Conservation (phyloP, 768 basidiomycete species). For the Amanita pallidorosea region DNA sequence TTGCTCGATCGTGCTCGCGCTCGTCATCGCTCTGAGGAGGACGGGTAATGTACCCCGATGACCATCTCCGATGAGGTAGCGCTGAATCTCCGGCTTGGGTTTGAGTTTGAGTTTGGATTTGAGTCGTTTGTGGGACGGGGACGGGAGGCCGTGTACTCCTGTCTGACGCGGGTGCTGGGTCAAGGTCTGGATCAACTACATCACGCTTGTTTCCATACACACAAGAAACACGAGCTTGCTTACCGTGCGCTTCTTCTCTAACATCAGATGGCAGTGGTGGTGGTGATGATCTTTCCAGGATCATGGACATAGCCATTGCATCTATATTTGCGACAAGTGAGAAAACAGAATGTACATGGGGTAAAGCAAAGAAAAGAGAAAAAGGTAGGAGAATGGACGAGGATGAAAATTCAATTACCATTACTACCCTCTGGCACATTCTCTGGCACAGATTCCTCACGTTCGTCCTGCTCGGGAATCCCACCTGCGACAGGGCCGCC, state of each 20-base stretch:
- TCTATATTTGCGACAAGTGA: background rate
- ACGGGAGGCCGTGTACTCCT: background rate
- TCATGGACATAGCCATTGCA: slow-evolving; percentile 1
- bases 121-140: background rate
- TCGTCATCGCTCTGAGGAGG: slow-evolving; percentile 4
- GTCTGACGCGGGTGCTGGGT: background rate
- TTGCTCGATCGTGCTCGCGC: slow-evolving; percentile 8
- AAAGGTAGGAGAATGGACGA: background rate
- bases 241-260: background rate
- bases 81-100: background rate
- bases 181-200: background rate
- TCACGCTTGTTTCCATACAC: background rate
- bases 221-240: background rate
- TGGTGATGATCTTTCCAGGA: background rate
- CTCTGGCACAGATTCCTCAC: slow-evolving; percentile 7
- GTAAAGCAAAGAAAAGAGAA: background rate
- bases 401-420: slow-evolving; percentile 12
- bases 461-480: slow-evolving; percentile 3
- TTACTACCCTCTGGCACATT: background rate
- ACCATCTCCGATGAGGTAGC: background rate
- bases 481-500: background rate
- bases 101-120: background rate
- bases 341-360: background rate
- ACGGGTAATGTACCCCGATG: background rate
- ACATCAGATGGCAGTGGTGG: background rate